Base-by-base conservation (phyloP, 495 filamentous ascomycete species). In the Rhypophila decipiens region DNA sequence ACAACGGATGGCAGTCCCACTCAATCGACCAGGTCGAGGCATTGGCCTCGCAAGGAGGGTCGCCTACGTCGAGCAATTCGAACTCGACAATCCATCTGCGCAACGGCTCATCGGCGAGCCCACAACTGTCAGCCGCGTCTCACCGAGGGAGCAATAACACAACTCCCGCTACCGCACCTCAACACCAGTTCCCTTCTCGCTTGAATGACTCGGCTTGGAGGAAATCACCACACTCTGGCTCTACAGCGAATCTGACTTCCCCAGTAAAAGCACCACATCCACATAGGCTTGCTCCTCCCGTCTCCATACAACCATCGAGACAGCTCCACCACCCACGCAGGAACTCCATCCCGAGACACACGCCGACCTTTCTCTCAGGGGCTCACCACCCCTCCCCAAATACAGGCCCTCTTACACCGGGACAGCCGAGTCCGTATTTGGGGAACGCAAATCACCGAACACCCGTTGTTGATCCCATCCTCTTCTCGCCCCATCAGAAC, bases 1-100 rank as follows among this genome's bases (percentile, higher is more conserved):
- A 91, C 65, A 82, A 93, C 61, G 87, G 85, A 42, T 88, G 87
- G 76, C 82, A 91, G 67, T 75, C 77, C 11, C 79, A 78, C 50
- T 76, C 74, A 22, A 74, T 86, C 44, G 78, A 81, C 39, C 80
- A 90, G 50, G 71, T 86, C n/a, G 83, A 90, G 57, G 71, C 78
- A 12, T 68, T 84, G 20, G 74, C 84, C 18, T 81, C 83, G 3
- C 80, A 83, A 46, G 75, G 70, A 33, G 70, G 63, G 24, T 80
- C 79, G 5, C 78, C 82, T 2, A 67, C 71, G n/a, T 79, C 76
- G 8, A 76, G 73, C 37, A 67, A 57, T 2, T 77, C 77, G 13
- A 67, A 57, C 2, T 77, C 77, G 13, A 75, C 74, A 1, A 57
- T 78, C 31, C 70, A 77, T 47, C 59, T 75, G 21, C 66, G 73